phyloP scores from a whole-genome alignment of 1,284 basidiomycete species.

The Cryptococcus wingfieldii region DNA sequence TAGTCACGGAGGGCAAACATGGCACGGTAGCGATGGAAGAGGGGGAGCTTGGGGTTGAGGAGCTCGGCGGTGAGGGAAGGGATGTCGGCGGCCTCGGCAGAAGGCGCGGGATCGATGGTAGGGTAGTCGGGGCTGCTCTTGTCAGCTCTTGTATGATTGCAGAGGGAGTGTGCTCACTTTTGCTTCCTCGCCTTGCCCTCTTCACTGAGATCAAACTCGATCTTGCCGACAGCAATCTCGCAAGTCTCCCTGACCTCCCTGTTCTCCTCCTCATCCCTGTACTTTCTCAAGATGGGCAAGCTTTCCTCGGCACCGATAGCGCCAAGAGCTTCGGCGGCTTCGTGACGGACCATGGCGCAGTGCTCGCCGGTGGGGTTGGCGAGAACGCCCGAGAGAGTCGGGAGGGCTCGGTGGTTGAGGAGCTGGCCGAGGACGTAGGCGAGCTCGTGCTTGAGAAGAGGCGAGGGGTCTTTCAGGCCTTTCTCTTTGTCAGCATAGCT shows the following conservation, averaged over 20 bases:
- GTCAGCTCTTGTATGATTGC: not conserved
- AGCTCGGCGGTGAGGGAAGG: constrained; percentile 61
- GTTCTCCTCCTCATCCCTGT: constrained; percentile 63
- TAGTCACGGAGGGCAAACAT: constrained; percentile 97
- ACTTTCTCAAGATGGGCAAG: constrained; percentile 68
- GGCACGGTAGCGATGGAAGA: constrained; percentile 94
- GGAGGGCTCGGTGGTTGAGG: constrained; percentile 67
- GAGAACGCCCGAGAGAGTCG: constrained; percentile 73
- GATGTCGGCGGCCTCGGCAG: constrained; percentile 41
- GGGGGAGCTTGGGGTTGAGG: constrained; percentile 63
- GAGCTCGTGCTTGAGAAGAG: constrained; percentile 92
- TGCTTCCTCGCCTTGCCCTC: constrained; percentile 44
- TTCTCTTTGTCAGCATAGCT: constrained; percentile 38
- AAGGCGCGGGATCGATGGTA: constrained; percentile 93
- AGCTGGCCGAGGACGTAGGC: constrained; percentile 97
- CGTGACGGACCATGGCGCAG: constrained; percentile 91
- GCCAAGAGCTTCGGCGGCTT: constrained; percentile 98
- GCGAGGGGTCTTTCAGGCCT: constrained; percentile 85
- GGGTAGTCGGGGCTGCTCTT: constrained; percentile 60
- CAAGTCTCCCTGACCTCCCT: constrained; percentile 91
- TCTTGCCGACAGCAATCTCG: constrained; percentile 93
- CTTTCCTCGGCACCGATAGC: constrained; percentile 74
- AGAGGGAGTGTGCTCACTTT: constrained; percentile 34
- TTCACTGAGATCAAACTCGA: constrained; percentile 77
- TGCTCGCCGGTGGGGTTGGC: constrained; percentile 55